Evolutionary conservation across 768 basidiomycete species (phyloP).

Genomic region (Lactarius deliciosus): DNA sequence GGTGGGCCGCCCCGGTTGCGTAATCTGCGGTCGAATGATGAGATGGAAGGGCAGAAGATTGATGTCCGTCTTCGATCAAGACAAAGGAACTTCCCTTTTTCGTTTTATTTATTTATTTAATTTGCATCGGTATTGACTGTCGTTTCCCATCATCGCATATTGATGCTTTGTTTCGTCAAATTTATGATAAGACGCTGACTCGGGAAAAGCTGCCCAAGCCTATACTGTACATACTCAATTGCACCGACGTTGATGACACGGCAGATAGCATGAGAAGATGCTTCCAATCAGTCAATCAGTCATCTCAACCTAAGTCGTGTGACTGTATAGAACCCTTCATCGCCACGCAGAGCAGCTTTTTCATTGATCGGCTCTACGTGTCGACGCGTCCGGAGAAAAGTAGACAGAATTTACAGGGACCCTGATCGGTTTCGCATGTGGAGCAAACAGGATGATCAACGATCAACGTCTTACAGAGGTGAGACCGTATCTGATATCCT

Average conservation of each 20-base stretch:
- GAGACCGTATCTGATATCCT: not conserved
- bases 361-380: not conserved
- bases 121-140: too few relatives aligned
- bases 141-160: too few relatives aligned
- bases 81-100: too few relatives aligned
- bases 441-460: not conserved
- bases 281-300: not conserved
- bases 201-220: too few relatives aligned
- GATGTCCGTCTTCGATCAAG: not conserved
- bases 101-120: too few relatives aligned
- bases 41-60: not conserved
- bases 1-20: not conserved
- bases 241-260: not conserved
- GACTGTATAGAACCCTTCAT: not conserved
- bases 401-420: not conserved
- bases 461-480: too few relatives aligned
- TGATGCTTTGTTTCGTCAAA: too few relatives aligned
- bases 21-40: not conserved
- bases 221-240: too few relatives aligned
- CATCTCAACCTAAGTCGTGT: not conserved
- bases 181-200: too few relatives aligned
- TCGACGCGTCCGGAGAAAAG: too few relatives aligned
- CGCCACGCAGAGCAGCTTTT: not conserved
- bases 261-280: not conserved
- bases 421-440: not conserved